phyloP scores from a whole-genome alignment of 352 stramenopile species.

The Phytophthora hybrid region DNA sequence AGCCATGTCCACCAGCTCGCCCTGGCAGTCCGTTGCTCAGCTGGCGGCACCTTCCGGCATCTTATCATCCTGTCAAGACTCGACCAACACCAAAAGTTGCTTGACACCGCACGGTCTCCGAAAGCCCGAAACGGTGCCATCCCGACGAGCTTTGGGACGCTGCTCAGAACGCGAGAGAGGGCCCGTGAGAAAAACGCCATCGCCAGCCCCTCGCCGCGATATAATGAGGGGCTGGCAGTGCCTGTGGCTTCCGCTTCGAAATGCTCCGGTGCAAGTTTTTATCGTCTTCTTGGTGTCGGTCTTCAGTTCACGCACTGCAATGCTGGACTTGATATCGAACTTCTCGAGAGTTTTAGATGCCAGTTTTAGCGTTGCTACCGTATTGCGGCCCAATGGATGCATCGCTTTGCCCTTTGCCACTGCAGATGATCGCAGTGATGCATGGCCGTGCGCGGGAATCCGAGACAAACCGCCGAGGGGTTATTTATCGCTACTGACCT shows the following conservation, averaged over 20 bases:
- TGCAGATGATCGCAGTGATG: constrained; percentile 10
- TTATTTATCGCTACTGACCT: no score
- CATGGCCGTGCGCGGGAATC: constrained; percentile 29
- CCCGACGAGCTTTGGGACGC: not conserved
- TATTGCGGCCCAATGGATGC: constrained; percentile 5
- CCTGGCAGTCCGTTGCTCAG: not conserved
- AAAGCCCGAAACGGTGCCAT: constrained; percentile 18
- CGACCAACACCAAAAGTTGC: no score
- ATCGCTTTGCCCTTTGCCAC: constrained; percentile 5
- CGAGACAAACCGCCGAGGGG: constrained; percentile 41
- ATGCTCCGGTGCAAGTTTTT: not conserved
- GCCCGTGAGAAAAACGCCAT: constrained; percentile 25
- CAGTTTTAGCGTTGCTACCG: not conserved
- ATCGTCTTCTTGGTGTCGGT: no score
- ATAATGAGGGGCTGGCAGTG: not conserved
- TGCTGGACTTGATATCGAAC: not conserved
- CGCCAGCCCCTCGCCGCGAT: not conserved
- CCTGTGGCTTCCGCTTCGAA: no score
- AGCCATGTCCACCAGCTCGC: no score
- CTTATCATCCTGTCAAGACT: not conserved
- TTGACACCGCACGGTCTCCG: not conserved
- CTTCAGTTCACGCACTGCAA: not conserved
- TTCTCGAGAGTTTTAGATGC: no score
- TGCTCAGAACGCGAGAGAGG: constrained; percentile 14
- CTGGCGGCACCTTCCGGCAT: not conserved